These are phyloP conservation scores for Chrysosporium keratinophilum DNA, from an alignment of 2,329 filamentous ascomycete species.

Conservation along the genomic window DNA sequence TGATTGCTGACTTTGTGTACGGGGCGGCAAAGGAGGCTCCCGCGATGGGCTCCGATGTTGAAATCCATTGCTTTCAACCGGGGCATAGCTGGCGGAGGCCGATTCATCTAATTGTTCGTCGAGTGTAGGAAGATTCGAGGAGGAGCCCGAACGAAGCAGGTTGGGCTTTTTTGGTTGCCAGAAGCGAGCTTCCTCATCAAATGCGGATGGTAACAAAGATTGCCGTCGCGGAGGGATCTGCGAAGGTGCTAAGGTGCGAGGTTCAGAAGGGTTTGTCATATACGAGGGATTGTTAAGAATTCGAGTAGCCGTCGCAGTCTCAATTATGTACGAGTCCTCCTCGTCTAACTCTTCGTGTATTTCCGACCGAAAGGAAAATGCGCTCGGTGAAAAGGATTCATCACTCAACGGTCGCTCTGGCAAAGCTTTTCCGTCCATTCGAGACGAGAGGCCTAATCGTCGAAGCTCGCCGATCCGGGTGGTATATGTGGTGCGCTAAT, in stretches of 20 bases:
- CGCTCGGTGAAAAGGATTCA: constrained; percentile 42
- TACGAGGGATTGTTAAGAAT: constrained; percentile 36
- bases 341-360: constrained; percentile 16
- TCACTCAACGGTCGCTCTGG: constrained; percentile 59
- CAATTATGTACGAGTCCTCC: constrained; percentile 37
- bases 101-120: constrained; percentile 2
- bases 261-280: constrained; percentile 19
- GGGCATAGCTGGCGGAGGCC: background rate
- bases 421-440: constrained; percentile 58
- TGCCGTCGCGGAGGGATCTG: constrained; percentile 30
- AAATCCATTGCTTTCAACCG: background rate
- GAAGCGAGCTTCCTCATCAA: constrained; percentile 24
- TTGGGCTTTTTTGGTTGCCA: constrained; percentile 18
- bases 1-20: constrained; percentile 4
- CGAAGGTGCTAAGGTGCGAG: constrained; percentile 21
- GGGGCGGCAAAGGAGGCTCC: background rate
- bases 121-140: constrained; percentile 15
- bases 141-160: constrained; percentile 37
- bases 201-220: constrained; percentile 29
- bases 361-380: constrained; percentile 23
- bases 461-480: constrained; percentile 80
- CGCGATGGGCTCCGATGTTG: constrained; percentile 5
- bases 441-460: constrained; percentile 50
- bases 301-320: constrained; percentile 45
- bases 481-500: constrained; percentile 75